These are phyloP conservation scores for Chenopodium suecicum DNA, from an alignment of 148 eudicot species.

Conservation along the genomic window DNA sequence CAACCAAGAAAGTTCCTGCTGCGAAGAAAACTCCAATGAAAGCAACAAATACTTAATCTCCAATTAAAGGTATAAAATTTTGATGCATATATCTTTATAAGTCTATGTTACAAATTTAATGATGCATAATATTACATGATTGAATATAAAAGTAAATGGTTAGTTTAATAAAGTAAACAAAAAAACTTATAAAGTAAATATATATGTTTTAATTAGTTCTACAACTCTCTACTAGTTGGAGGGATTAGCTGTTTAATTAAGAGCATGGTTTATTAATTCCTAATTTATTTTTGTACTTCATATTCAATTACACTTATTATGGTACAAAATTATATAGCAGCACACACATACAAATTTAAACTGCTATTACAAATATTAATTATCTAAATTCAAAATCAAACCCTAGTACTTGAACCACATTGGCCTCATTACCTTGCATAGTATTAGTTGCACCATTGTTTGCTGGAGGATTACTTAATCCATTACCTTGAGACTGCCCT, in stretches of 20 bases:
- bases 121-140: no score
- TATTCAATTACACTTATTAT: background rate
- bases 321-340: conserved; percentile 12
- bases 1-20: no score
- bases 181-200: no score
- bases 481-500: conserved; percentile 23
- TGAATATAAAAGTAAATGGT: no score
- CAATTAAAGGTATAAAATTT: no score
- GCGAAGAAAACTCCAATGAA: no score
- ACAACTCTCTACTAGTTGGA: background rate
- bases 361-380: background rate
- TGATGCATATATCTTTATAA: no score
- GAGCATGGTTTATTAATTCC: background rate
- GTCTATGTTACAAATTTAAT: no score
- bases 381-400: conserved; percentile 32
- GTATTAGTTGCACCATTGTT: conserved; percentile 10
- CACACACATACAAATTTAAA: background rate
- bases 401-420: conserved; percentile 31
- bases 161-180: no score
- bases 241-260: background rate
- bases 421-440: conserved; percentile 22
- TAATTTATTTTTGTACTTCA: no score
- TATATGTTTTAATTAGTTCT: no score
- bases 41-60: no score
- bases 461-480: conserved; percentile 14